Percentiles rank a stretch among this genome's conserved stretches.
phyloP scores from a whole-genome alignment of 1,284 basidiomycete genomes.

The Chalciporus sp. region DNA sequence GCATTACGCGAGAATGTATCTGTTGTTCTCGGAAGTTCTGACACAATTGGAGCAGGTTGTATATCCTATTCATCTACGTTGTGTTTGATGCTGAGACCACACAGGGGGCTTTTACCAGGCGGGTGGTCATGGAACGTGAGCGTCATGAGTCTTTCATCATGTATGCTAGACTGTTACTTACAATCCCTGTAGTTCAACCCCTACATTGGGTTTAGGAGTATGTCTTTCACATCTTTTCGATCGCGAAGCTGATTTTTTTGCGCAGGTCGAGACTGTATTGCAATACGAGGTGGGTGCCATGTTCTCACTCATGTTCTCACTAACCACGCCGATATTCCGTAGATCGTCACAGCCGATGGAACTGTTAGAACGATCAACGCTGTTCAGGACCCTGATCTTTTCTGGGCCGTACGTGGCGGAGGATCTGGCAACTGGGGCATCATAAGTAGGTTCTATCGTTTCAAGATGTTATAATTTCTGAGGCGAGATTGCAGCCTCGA shows the following conservation, averaged over 20 bases:
- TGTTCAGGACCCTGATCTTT: conserved; percentile 4
- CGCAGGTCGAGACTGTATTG: conserved; percentile 1
- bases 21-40: conserved; percentile 7
- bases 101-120: conserved; percentile 7
- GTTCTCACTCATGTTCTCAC: background rate
- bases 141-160: background rate
- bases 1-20: conserved; percentile 1
- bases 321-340: background rate
- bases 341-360: conserved; percentile 8
- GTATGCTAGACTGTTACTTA: background rate
- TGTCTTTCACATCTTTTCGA: background rate
- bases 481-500: background rate
- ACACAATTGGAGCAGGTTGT: conserved; percentile 5
- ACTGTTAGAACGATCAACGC: background rate
- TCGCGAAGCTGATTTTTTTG: background rate
- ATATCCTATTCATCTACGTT: too few relatives aligned
- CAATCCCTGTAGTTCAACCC: conserved; percentile 1
- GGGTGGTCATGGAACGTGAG: conserved; percentile 10
- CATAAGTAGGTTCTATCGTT: background rate
- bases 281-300: conserved; percentile 3
- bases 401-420: conserved; percentile 10
- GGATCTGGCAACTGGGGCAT: conserved; percentile 11
- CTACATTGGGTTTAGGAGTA: conserved; percentile 4
- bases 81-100: background rate
- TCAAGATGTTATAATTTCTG: background rate